Evolutionary conservation across 805 yeast species (phyloP).

Genomic region (Lipomyces chichibuensis): DNA sequence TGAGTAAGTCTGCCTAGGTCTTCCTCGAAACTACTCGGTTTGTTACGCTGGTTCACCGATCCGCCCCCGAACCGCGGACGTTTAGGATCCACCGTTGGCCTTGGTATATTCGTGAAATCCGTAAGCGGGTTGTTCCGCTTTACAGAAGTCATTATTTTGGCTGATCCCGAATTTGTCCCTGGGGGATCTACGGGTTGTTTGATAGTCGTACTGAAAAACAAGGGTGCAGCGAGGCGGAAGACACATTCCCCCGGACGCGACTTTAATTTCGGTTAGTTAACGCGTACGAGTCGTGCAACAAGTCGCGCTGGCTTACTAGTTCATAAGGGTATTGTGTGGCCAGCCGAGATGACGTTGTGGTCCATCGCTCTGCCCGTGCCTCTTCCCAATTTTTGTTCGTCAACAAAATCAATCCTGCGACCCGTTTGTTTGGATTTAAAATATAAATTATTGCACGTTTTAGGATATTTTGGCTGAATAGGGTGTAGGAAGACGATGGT

Average conservation of each 20-base stretch:
- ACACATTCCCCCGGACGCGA: not conserved
- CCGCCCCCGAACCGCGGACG: conserved; percentile 15
- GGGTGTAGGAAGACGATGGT: not conserved
- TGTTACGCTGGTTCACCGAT: conserved; percentile 11
- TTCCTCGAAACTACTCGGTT: conserved; percentile 56
- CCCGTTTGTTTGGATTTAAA: no score
- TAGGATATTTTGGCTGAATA: not conserved
- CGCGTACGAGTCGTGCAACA: not conserved
- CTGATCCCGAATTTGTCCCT: not conserved
- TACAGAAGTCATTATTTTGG: conserved; percentile 19
- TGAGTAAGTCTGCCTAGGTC: conserved; percentile 54
- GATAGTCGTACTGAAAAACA: not conserved
- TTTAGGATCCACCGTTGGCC: conserved; percentile 12
- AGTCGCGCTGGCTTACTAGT: not conserved
- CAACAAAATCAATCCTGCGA: not conserved
- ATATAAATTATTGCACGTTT: not conserved
- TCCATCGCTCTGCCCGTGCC: not conserved
- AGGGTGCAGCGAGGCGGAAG: not conserved
- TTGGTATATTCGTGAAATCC: conserved; percentile 27
- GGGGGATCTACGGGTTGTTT: not conserved
- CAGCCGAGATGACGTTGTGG: not conserved
- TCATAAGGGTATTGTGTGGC: not conserved
- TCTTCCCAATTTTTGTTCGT: not conserved
- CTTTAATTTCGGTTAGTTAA: no score
- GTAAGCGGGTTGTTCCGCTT: conserved; percentile 28